Conservation (phyloP, 139 green algal species). For the Mesotaenium endlicherianum region DNA sequence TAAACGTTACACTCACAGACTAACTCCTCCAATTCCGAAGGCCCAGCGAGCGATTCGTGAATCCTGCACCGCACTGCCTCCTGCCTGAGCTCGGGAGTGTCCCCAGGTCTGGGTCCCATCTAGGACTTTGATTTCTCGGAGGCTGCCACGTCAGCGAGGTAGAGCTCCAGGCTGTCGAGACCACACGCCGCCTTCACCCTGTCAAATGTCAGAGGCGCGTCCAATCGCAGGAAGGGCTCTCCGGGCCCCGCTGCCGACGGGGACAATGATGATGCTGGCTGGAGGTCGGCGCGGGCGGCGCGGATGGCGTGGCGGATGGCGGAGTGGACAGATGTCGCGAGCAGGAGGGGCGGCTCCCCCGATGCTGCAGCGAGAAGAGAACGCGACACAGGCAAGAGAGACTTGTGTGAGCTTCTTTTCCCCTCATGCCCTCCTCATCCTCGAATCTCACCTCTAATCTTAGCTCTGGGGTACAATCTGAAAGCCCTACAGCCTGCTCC, state of each 20-base stretch:
- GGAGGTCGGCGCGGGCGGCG: background rate
- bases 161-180: background rate
- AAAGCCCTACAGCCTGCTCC: no score
- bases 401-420: no score
- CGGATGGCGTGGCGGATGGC: slow-evolving; percentile 10
- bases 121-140: background rate
- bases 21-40: no score
- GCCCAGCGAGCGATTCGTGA: no score
- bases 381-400: no score
- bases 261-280: background rate
- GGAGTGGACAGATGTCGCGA: slow-evolving; percentile 7
- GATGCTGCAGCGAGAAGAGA: slow-evolving; percentile 2
- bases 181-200: background rate
- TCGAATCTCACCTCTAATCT: no score
- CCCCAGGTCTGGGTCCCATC: no score
- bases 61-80: no score
- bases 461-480: no score
- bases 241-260: background rate
- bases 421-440: no score
- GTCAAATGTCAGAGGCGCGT: background rate
- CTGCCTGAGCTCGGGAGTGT: no score
- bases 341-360: slow-evolving; percentile 28
- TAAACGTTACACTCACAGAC: no score
- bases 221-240: background rate
- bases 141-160: background rate